Conservation (phyloP, 805 yeast genomes). For the Schwanniomyces yamadae region DNA sequence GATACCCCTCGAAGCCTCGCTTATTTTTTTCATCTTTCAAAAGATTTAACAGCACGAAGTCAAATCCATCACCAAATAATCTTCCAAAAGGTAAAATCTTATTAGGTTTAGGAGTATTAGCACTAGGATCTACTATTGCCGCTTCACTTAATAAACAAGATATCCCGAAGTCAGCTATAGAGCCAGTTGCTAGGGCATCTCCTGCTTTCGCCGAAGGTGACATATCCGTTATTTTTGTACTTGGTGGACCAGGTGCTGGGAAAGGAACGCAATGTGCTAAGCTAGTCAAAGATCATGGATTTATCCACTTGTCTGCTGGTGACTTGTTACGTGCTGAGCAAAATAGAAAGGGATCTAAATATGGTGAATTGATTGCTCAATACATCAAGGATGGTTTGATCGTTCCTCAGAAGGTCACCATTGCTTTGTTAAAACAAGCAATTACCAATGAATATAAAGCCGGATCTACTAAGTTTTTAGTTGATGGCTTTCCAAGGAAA, state of each 20-base stretch:
- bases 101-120: conserved; percentile 42
- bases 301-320: conserved; percentile 93
- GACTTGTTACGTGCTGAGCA: conserved; percentile 94
- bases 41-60: conserved; percentile 4
- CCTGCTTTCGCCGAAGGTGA: conserved; percentile 61
- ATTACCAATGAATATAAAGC: conserved; percentile 51
- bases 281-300: conserved; percentile 75
- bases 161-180: conserved; percentile 45
- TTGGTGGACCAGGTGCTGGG: conserved; percentile 98
- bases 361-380: conserved; percentile 80
- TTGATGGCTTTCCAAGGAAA: conserved; percentile 97
- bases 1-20: neutral
- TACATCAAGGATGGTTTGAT: conserved; percentile 85
- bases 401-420: conserved; percentile 91
- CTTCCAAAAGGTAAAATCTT: conserved; percentile 25
- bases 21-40: neutral
- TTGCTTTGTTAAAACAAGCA: conserved; percentile 79
- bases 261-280: conserved; percentile 95
- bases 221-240: conserved; percentile 79
- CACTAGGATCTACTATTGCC: conserved; percentile 48
- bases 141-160: conserved; percentile 44
- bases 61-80: conserved; percentile 14
- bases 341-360: conserved; percentile 73
- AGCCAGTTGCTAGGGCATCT: conserved; percentile 31
- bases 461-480: conserved; percentile 67